phyloP scores from a whole-genome alignment of 495 filamentous ascomycete genomes.

The Parachaetomium inaequale region DNA sequence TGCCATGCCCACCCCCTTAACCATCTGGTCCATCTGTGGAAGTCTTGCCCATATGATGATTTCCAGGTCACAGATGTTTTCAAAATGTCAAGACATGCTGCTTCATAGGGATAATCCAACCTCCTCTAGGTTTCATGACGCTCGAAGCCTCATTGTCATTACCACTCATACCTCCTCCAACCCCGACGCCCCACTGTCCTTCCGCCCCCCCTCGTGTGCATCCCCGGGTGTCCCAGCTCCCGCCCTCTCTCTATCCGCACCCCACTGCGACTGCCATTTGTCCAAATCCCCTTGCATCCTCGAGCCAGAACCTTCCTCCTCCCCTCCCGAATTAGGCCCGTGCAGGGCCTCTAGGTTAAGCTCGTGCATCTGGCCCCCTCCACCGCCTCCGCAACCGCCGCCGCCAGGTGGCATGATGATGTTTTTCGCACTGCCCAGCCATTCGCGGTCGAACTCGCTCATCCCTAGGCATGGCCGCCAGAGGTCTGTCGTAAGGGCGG shows the following conservation, averaged over 20 bases:
- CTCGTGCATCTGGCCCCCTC: slow-evolving; percentile 20
- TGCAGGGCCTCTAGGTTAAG: slow-evolving; percentile 14
- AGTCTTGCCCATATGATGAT: too few relatives aligned
- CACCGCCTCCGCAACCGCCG: background rate
- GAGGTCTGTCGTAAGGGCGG: background rate
- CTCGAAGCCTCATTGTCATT: background rate
- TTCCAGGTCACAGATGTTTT: too few relatives aligned
- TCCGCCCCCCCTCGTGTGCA: background rate
- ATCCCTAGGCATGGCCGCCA: background rate
- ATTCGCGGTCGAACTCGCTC: background rate
- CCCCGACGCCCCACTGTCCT: background rate
- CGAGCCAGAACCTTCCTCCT: background rate
- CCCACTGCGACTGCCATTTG: background rate
- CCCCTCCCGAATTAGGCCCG: background rate
- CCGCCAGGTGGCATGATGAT: background rate
- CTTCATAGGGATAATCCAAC: too few relatives aligned
- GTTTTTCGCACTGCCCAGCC: slow-evolving; percentile 10
- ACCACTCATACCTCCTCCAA: too few relatives aligned
- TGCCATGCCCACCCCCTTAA: too few relatives aligned
- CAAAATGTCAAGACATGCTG: too few relatives aligned
- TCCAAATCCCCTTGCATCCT: background rate
- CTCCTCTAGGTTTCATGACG: background rate
- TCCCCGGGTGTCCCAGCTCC: background rate
- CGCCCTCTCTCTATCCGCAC: background rate
- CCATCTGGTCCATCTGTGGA: too few relatives aligned